Conservation (phyloP, 768 basidiomycete genomes). For the Boletellus sp. region DNA sequence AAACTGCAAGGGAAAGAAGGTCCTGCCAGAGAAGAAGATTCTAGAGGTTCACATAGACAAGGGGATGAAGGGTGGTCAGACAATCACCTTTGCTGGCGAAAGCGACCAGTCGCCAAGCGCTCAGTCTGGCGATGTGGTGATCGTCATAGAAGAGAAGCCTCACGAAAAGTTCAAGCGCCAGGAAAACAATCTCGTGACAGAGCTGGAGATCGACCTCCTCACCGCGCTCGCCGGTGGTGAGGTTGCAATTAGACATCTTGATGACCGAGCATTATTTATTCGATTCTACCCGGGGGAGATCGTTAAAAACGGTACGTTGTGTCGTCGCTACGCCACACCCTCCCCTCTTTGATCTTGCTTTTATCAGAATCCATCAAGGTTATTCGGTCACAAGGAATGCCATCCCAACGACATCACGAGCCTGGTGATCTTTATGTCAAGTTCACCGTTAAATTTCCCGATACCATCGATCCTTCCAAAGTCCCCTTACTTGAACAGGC, state of each 20-base stretch:
- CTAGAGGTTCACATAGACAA: constrained; percentile 98
- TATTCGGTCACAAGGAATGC: constrained; percentile 96
- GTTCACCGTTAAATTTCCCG: constrained; percentile 86
- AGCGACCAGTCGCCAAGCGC: constrained; percentile 89
- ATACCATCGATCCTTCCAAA: constrained; percentile 59
- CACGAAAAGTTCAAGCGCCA: constrained; percentile 87
- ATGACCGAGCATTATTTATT: constrained; percentile 84
- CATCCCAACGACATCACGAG: constrained; percentile 96
- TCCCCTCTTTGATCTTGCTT: constrained; percentile 2
- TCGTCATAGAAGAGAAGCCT: constrained; percentile 89
- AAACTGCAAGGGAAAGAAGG: constrained; percentile 94
- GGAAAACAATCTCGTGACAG: constrained; percentile 81
- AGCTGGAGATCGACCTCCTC: constrained; percentile 89
- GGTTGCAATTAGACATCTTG: constrained; percentile 87
- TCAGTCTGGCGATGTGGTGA: constrained; percentile 90
- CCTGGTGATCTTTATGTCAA: constrained; percentile 90
- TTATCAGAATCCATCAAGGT: constrained; percentile 79
- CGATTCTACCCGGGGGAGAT: constrained; percentile 86
- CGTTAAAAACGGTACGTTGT: constrained; percentile 79
- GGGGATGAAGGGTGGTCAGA: constrained; percentile 94
- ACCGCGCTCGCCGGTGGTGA: constrained; percentile 92
- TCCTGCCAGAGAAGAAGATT: constrained; percentile 90
- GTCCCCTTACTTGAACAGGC: constrained; percentile 79
- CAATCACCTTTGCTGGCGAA: constrained; percentile 84
- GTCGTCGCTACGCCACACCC: background rate